Evolutionary conservation across 169 alveolate species (phyloP), one percentile per base, ranked within the genome.

Genomic region (Prorocentrum cordatum): DNA sequence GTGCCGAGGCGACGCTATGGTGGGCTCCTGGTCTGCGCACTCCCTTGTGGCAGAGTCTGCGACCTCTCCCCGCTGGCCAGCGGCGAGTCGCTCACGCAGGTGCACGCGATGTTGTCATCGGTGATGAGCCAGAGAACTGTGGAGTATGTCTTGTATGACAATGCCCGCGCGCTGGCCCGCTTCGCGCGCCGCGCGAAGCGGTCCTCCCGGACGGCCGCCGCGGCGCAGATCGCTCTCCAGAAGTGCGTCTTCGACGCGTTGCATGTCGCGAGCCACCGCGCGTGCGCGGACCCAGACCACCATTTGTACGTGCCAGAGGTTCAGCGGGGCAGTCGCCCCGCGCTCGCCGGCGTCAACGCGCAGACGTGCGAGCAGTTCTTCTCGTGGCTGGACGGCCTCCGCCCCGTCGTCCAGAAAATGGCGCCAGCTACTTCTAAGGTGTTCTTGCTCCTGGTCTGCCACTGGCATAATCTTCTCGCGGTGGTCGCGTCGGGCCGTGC

Each of bases 131-230:
- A 3, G 27, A 22, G 24, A 3, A 33, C 22, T 1, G n/a, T 67
- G 5, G 4, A 22, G 38, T 67, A 36, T 24, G 61, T 67, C 5
- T 20, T 39, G 9, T 70, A 70, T 18, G 83, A 70, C 83, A 70
- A 70, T 20, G 83, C 83, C 31, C 27, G 66, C 36, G 83, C 83
- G 3, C 66, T 70, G n/a, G 83, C 83, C 2, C 66, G 79, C 61
- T 68, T n/a, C 36, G 33, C 61, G 16, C 83, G 83, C 32, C 62
- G 42, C 24, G 14, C 35, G 22, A 5, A 7, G 5, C 83, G 83
- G 5, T 16, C 24, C 2, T 5, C 9, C 18, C 64, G 66, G 29
- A 42, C 66, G 22, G 29, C 64, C 3, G 18, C 42, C 3, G 31
- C 66, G 24, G 66, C 36, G 20, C 31, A 26, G 0, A 3, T 70